These are phyloP conservation scores for Eimeria zaria DNA, from an alignment of 169 alveolate genomes.

Conservation along the genomic window DNA sequence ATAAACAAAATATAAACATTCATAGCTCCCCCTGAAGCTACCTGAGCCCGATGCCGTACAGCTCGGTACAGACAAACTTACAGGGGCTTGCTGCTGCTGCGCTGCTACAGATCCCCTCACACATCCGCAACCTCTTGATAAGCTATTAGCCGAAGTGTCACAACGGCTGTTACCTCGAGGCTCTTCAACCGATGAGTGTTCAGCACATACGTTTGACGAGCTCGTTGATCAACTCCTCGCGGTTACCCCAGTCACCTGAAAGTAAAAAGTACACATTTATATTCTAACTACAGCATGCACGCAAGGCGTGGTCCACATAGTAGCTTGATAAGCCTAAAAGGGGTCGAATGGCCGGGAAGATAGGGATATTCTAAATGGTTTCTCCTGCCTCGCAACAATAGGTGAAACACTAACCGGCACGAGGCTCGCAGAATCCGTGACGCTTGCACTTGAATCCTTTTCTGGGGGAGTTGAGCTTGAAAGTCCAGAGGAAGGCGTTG, in stretches of 20 bases:
- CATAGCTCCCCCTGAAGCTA: background rate
- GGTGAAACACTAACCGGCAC: slow-evolving; percentile 98
- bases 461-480: slow-evolving; percentile 98
- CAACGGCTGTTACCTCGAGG: background rate
- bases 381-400: too few relatives aligned
- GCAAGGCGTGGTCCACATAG: too few relatives aligned
- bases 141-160: background rate
- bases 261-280: background rate
- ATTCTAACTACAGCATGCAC: too few relatives aligned
- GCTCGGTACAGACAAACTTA: background rate
- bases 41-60: slow-evolving; percentile 1
- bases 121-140: background rate
- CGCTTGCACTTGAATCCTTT: slow-evolving; percentile 99
- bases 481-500: slow-evolving; percentile 99
- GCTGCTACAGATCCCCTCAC: background rate
- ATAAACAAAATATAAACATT: background rate
- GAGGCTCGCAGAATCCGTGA: slow-evolving; percentile 97
- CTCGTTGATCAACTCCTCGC: slow-evolving; percentile 93
- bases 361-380: too few relatives aligned
- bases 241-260: slow-evolving; percentile 94
- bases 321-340: too few relatives aligned
- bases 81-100: slow-evolving; percentile 11
- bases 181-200: background rate
- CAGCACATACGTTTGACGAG: slow-evolving; percentile 83
- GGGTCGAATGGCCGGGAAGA: too few relatives aligned